Evolutionary conservation across 352 stramenopile genomes (phyloP).

Genomic region (Phytophthora sp.): DNA sequence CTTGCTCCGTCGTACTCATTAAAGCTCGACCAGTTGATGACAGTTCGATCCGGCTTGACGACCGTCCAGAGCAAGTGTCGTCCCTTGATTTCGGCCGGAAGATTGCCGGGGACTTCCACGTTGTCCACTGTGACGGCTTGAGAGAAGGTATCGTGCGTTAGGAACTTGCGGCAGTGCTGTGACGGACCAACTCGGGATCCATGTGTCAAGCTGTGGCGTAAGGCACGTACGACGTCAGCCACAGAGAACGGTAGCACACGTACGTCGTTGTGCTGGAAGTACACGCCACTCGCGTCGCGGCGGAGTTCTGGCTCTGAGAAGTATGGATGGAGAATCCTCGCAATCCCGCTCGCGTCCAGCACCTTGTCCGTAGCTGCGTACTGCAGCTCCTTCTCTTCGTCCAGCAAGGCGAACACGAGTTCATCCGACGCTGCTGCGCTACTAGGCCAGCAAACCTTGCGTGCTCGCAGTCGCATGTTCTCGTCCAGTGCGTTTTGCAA

Average conservation of each 20-base stretch:
- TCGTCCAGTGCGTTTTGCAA: conserved; percentile 29
- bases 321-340: conserved; percentile 28
- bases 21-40: conserved; percentile 39
- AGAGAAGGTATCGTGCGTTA: conserved; percentile 23
- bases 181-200: conserved; percentile 19
- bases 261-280: conserved; percentile 34
- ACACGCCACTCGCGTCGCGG: conserved; percentile 9
- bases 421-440: conserved; percentile 30
- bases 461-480: conserved; percentile 26
- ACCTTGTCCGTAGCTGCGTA: conserved; percentile 33
- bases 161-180: conserved; percentile 27
- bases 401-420: conserved; percentile 36
- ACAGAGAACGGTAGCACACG: conserved; percentile 31
- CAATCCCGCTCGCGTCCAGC: conserved; percentile 27
- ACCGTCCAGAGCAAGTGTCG: conserved; percentile 33
- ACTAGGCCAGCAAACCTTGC: conserved; percentile 29
- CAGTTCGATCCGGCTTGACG: conserved; percentile 11
- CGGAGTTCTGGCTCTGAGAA: conserved; percentile 23
- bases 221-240: conserved; percentile 10
- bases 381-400: conserved; percentile 37
- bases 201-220: conserved; percentile 30
- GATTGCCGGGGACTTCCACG: conserved; percentile 22
- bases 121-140: conserved; percentile 33
- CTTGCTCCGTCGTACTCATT: conserved; percentile 30
- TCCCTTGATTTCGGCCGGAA: conserved; percentile 16